phyloP scores from a whole-genome alignment of 2,329 filamentous ascomycete genomes.

The Apiospora arundinis region DNA sequence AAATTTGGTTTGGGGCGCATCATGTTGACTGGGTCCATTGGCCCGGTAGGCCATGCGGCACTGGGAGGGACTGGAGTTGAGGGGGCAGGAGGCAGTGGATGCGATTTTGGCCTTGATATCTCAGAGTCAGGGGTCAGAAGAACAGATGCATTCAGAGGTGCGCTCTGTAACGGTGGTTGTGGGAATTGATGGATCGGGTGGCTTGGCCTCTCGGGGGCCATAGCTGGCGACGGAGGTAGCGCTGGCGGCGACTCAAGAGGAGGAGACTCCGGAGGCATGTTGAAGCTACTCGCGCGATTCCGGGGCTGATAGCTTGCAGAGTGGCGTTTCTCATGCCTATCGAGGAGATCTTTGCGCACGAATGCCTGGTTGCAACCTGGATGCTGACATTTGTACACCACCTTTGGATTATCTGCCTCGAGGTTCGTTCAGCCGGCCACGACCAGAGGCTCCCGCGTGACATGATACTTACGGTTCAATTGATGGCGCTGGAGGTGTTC shows the following conservation, averaged over 20 bases:
- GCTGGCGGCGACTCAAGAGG: not conserved
- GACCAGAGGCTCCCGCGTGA: constrained; percentile 29
- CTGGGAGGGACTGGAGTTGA: not conserved
- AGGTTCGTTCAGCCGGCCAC: constrained; percentile 17
- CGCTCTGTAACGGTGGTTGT: not conserved
- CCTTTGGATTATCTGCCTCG: constrained; percentile 73
- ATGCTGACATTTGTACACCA: constrained; percentile 79
- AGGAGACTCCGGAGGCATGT: constrained; percentile 24
- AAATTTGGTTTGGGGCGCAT: constrained; percentile 47
- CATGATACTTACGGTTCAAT: constrained; percentile 70
- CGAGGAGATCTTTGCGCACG: constrained; percentile 78
- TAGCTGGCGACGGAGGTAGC: not conserved
- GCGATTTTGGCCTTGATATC: constrained; percentile 38
- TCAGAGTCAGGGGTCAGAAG: constrained; percentile 30
- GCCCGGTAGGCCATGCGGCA: constrained; percentile 26
- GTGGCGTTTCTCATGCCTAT: constrained; percentile 71
- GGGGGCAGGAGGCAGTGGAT: constrained; percentile 22
- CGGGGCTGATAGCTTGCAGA: constrained; percentile 59
- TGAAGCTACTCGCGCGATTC: constrained; percentile 58
- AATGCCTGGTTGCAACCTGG: constrained; percentile 78
- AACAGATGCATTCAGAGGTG: constrained; percentile 22
- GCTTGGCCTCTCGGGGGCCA: constrained; percentile 31
- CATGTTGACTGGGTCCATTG: constrained; percentile 45
- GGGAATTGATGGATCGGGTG: constrained; percentile 25
- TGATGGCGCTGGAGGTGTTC: constrained; percentile 85